A percentile compares a stretch with the other conserved stretches of the same genome.
phyloP scores from a whole-genome alignment of 805 yeast genomes.

The Pichia cephalocereana region DNA sequence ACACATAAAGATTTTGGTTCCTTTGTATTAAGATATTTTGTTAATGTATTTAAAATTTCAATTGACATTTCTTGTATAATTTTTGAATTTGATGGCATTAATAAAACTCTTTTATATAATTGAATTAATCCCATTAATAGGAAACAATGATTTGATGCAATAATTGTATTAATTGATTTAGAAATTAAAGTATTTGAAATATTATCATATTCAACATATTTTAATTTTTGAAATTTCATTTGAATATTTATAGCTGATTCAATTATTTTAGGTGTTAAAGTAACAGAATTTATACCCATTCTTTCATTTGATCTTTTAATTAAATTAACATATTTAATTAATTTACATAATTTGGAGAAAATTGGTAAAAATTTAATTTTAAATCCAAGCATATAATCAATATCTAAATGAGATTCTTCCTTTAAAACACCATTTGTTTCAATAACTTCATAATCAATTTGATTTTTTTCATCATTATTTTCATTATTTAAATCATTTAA shows the following conservation, averaged over 20 bases:
- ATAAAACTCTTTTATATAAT: constrained; percentile 46
- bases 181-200: constrained; percentile 1
- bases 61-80: constrained; percentile 40
- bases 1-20: constrained; percentile 48
- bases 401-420: constrained; percentile 30
- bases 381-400: constrained; percentile 59
- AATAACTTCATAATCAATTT: constrained; percentile 24
- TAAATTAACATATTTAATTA: constrained; percentile 28
- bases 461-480: constrained; percentile 4
- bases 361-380: constrained; percentile 53
- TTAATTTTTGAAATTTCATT: constrained; percentile 21
- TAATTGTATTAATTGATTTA: constrained; percentile 20
- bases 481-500: constrained; percentile 2
- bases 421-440: constrained; percentile 11
- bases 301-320: constrained; percentile 5
- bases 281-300: neutral
- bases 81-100: constrained; percentile 35
- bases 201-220: constrained; percentile 11
- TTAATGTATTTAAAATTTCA: constrained; percentile 30
- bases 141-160: constrained; percentile 44
- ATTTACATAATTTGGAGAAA: constrained; percentile 38
- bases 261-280: constrained; percentile 14
- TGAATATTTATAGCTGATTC: constrained; percentile 35
- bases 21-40: constrained; percentile 32
- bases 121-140: constrained; percentile 47